Evolutionary conservation across 2,329 filamentous ascomycete species (phyloP).

Genomic region (Nannizzia gypsea): DNA sequence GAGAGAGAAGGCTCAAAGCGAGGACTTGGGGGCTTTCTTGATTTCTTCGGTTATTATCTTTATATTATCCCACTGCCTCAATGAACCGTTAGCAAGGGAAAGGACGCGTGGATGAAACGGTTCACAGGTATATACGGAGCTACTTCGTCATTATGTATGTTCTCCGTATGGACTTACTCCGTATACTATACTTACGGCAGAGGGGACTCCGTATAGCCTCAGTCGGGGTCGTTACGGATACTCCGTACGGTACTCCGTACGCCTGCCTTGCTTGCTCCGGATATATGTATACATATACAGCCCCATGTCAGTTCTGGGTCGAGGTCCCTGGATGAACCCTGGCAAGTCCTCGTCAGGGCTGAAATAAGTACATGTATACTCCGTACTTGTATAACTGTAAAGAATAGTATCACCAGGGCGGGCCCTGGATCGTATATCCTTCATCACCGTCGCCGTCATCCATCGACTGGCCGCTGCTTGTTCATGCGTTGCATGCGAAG

Average conservation of each 20-base stretch:
- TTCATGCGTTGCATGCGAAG: not conserved
- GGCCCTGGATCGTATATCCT: not conserved
- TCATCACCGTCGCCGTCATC: not conserved
- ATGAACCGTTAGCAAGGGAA: not conserved
- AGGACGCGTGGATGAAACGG: constrained; percentile 2
- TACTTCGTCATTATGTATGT: no score
- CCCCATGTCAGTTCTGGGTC: not conserved
- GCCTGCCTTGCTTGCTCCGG: not conserved
- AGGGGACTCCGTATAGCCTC: no score
- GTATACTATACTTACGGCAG: not conserved
- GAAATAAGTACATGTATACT: not conserved
- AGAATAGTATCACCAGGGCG: not conserved
- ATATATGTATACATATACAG: not conserved
- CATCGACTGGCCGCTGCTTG: not conserved
- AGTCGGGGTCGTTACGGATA: no score
- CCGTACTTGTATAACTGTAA: no score
- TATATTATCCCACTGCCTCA: not conserved
- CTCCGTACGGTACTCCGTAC: no score
- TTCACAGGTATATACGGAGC: not conserved
- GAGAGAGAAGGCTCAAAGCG: not conserved
- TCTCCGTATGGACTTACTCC: not conserved
- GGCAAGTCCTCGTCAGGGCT: not conserved
- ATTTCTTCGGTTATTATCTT: not conserved
- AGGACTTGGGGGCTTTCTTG: not conserved
- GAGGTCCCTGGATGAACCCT: not conserved